Evolutionary conservation across 1,284 basidiomycete genomes (phyloP).

Genomic region (Apiotrichum siamense): DNA sequence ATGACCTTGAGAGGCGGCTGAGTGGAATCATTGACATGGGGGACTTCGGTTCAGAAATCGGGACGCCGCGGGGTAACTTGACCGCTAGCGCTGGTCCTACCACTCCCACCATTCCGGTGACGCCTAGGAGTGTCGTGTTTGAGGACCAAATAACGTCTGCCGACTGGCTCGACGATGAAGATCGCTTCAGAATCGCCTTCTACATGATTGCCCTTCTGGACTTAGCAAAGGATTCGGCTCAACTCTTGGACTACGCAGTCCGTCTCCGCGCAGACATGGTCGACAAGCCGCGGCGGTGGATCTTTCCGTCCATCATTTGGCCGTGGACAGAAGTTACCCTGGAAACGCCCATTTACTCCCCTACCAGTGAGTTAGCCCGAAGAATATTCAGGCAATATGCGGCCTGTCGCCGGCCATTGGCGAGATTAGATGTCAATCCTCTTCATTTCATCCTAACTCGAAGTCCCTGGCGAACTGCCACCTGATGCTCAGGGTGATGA

Average conservation of each 20-base stretch:
- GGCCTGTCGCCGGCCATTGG: too few species aligned
- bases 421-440: too few species aligned
- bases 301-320: constrained; percentile 13
- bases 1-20: constrained; percentile 10
- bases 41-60: not conserved
- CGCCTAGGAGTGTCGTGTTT: constrained; percentile 8
- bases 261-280: not conserved
- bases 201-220: constrained; percentile 43
- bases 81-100: not conserved
- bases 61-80: not conserved
- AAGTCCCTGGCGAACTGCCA: constrained; percentile 6
- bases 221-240: constrained; percentile 30
- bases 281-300: constrained; percentile 11
- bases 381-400: too few species aligned
- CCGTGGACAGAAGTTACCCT: constrained; percentile 9
- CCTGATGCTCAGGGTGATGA: not conserved
- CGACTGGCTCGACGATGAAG: constrained; percentile 31
- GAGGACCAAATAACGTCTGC: constrained; percentile 12
- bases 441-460: not conserved
- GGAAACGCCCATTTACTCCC: not conserved
- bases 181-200: constrained; percentile 40
- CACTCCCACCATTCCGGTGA: not conserved
- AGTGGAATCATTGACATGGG: constrained; percentile 15
- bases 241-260: constrained; percentile 15
- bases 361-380: not conserved